phyloP scores from a whole-genome alignment of 2,329 filamentous ascomycete species.

The Ilyonectria mors-panacis region DNA sequence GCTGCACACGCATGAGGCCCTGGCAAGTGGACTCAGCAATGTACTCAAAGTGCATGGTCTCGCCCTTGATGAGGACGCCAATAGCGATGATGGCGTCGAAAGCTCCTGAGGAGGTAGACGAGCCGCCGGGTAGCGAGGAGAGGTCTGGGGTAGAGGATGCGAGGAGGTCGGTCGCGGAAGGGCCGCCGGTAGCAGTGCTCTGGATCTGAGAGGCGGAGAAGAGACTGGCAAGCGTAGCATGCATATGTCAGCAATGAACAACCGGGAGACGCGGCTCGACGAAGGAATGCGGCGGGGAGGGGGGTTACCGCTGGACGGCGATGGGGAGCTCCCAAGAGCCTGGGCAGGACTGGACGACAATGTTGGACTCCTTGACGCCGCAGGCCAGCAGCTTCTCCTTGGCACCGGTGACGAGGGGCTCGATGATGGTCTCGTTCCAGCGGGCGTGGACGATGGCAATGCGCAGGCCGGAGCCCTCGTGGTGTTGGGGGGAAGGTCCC shows the following conservation, averaged over 20 bases:
- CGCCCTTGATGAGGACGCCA: conserved; percentile 96
- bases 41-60: conserved; percentile 99
- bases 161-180: conserved; percentile 83
- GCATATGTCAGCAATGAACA: conserved; percentile 34
- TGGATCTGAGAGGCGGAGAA: conserved; percentile 91
- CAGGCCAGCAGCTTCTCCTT: conserved; percentile 82
- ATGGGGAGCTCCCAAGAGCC: conserved; percentile 96
- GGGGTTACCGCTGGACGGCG: conserved; percentile 82
- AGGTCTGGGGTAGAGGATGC: conserved; percentile 79
- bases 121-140: conserved; percentile 60
- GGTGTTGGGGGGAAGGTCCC: conserved; percentile 69
- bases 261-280: not conserved
- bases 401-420: conserved; percentile 84
- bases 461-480: conserved; percentile 81
- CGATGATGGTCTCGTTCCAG: conserved; percentile 93
- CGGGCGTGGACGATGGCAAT: conserved; percentile 96
- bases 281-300: conserved; percentile 27
- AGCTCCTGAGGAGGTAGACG: conserved; percentile 65
- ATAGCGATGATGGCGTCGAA: conserved; percentile 97
- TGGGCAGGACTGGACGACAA: conserved; percentile 90
- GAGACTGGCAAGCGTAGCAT: conserved; percentile 66
- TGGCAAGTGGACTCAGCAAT: conserved; percentile 93
- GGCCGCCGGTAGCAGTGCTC: conserved; percentile 73
- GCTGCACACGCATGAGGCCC: conserved; percentile 93
- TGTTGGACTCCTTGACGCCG: conserved; percentile 90